Evolutionary conservation across 345 rosid genomes (phyloP), one percentile per base, ranked within the genome.

Genomic region (Gossypium thurberi): DNA sequence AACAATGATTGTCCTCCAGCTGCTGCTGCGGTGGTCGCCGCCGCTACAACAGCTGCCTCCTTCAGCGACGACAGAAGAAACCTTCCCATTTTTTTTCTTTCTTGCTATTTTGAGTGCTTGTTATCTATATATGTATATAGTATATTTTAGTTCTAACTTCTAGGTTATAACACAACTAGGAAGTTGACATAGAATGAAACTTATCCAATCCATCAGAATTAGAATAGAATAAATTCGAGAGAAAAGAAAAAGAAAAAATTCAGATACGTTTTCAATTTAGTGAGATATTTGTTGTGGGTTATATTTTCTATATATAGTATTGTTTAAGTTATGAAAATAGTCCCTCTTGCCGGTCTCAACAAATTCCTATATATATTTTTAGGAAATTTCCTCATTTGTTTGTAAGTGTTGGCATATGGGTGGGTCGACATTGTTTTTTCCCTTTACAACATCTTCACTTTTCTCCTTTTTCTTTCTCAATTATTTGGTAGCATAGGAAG

Each of bases 1-100:
- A 87, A 17, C 67, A 91, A 25, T 5, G 99, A 86, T 78, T 84
- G 80, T 21, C 78, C 82, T 20, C 89, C 83, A 37, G 67, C 75
- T 13, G 77, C 62, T 26, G 62, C 60, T 20, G 60, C 60, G 20
- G 60, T 12, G 12, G 9, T 23, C 23, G 58, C 26, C 9, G 26
- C 60, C 10, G 60, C 13, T 10, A 23, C 33, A 3, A 21, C 33
- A 2, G 33, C 6, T 10, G 61, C 17, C 40, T 59, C 40, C 63
- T 25, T 59, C 17, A 59, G 62, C 28, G 81, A 81, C 44, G 74
- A 69, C 47, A 91, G 73, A 58, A 91, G 74, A 55, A 86, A 37
- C 59, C 88, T 85, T 63, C 73, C 80, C 81, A 85, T 33, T 5
- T 5, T 33, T 5, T 83, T 72, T 68, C 13, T 58, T 23, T 21